Evolutionary conservation across 2,329 filamentous ascomycete genomes (phyloP), one percentile per base, ranked within the genome.

Genomic region (Penicillium decumbens): DNA sequence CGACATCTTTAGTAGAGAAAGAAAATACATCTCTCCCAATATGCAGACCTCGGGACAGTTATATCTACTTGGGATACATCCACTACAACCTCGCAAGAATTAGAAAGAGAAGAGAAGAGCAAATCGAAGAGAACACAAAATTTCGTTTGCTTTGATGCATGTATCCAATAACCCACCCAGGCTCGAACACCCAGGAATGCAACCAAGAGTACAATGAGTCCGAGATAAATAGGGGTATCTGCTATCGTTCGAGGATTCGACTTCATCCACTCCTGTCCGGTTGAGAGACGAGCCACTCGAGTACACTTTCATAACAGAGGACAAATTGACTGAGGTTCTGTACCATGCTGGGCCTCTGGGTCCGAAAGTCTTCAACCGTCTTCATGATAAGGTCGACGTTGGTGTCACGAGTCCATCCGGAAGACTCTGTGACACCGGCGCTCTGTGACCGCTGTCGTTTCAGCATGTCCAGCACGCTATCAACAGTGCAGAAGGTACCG

Each of bases 401-500:
- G 41, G 88, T 82, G 53, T 86, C 78, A 12, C 77, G 71, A n/a
- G 91, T 66, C 87, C 88, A 95, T 15, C 72, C 73, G 30, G 38
- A 23, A n/a, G 35, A 44, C 1, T 78, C n/a, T 27, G 30, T 33
- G 23, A 48, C 37, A 9, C 33, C 48, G 9, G 47, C 15, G 13
- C 12, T 27, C 27, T 71, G 72, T 51, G 70, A 67, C 18, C 75
- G 80, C 69, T 95, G 90, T n/a, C 88, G 83, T 74, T 95, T 95
- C 52, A 98, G 75, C 88, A 96, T 95, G 70, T 96, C 91, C 49
- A 97, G 85, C 7, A 97, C 93, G 33, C 87, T 92, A 67, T 97
- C 93, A 13, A 97, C 90, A 0, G 93, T 95, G 68, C 93, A 97
- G 65, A 97, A 98, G 0, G 93, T 92, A 3, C 93, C 93, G 0